Evolutionary conservation across 2,329 filamentous ascomycete genomes (phyloP).

Genomic region (Nakataea oryzae): DNA sequence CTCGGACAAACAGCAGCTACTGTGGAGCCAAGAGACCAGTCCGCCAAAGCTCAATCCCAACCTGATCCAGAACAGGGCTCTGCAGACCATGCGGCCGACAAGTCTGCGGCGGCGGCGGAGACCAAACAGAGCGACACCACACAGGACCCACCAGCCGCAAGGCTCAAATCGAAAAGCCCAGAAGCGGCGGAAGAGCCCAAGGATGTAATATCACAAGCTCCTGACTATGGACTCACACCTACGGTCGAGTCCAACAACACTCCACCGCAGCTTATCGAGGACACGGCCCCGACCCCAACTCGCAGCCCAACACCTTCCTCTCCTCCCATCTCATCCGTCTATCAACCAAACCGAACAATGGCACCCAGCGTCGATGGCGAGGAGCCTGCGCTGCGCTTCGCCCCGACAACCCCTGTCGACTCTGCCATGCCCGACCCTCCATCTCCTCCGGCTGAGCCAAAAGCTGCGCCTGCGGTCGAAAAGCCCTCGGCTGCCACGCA

Average conservation of each 20-base stretch:
- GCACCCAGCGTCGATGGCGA: not conserved
- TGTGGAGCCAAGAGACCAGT: not conserved
- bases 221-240: not conserved
- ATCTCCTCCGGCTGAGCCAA: not conserved
- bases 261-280: not conserved
- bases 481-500: not conserved
- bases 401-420: not conserved
- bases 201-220: not conserved
- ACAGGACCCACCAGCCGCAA: not conserved
- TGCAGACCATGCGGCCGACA: not conserved
- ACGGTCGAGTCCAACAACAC: not conserved
- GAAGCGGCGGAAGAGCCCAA: not conserved
- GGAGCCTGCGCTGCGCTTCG: not conserved
- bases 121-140: not conserved
- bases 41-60: not conserved
- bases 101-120: not conserved
- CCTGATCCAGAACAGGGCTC: too few species aligned
- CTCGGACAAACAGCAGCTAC: not conserved
- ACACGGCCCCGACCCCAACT: not conserved
- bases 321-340: not conserved
- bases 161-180: not conserved
- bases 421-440: not conserved
- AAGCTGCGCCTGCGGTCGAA: not conserved
- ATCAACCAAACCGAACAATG: not conserved
- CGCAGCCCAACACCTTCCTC: conserved; percentile 1